Percentiles rank a stretch among this genome's conserved stretches.
Conservation (phyloP, 2,329 filamentous ascomycete genomes). For the Calcarisporium arbuscula region DNA sequence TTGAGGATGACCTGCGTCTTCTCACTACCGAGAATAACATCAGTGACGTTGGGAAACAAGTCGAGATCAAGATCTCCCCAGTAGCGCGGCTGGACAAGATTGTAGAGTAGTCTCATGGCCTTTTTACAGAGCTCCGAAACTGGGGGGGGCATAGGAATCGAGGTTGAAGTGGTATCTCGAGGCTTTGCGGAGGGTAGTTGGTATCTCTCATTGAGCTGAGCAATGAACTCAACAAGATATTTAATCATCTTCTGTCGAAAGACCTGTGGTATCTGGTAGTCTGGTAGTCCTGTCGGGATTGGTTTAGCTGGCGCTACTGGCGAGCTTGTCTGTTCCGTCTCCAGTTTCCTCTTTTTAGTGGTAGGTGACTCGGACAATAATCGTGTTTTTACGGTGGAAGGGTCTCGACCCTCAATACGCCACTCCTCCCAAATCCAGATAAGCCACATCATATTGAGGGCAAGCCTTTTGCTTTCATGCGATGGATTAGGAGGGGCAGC, state of each 20-base stretch:
- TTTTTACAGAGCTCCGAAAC: slow-evolving; percentile 79
- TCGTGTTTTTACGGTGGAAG: slow-evolving; percentile 16
- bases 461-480: slow-evolving; percentile 85
- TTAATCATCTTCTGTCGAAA: slow-evolving; percentile 80
- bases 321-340: slow-evolving; percentile 51
- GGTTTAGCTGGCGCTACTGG: slow-evolving; percentile 41
- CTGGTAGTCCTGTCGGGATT: too few relatives aligned
- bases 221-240: slow-evolving; percentile 93
- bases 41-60: slow-evolving; percentile 82
- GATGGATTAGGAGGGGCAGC: slow-evolving; percentile 77
- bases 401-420: slow-evolving; percentile 57
- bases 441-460: slow-evolving; percentile 81
- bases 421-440: slow-evolving; percentile 91
- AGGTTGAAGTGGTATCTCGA: slow-evolving; percentile 42
- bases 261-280: slow-evolving; percentile 61
- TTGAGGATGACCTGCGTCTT: slow-evolving; percentile 58
- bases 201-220: slow-evolving; percentile 79
- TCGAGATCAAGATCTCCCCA: slow-evolving; percentile 93
- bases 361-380: slow-evolving; percentile 63
- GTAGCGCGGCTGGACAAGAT: slow-evolving; percentile 77
- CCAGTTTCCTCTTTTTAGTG: slow-evolving; percentile 69
- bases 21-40: slow-evolving; percentile 76
- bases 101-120: slow-evolving; percentile 72
- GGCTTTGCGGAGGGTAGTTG: slow-evolving; percentile 65
- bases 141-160: slow-evolving; percentile 43